Percentiles rank a stretch among this genome's conserved stretches.
Evolutionary conservation across 2,329 filamentous ascomycete species (phyloP).

Genomic region (Ceratocystis eucalypticola): DNA sequence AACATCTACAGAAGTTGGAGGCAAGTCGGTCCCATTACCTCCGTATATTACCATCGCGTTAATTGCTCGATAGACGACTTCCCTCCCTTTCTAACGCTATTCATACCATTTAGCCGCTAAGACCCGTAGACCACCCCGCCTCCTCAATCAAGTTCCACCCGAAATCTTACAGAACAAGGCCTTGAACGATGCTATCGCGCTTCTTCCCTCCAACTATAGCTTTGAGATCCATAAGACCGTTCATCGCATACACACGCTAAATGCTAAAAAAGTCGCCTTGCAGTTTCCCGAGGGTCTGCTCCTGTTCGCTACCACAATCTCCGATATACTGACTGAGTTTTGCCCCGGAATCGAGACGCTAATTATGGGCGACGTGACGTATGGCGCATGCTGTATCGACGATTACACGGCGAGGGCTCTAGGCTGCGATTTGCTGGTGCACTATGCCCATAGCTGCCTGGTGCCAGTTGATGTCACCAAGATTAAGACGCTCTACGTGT

Average conservation of each 20-base stretch:
- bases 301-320: slow-evolving; percentile 92
- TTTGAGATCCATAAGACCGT: slow-evolving; percentile 99
- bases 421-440: slow-evolving; percentile 84
- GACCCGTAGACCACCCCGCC: slow-evolving; percentile 57
- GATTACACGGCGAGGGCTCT: slow-evolving; percentile 92
- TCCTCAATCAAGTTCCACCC: slow-evolving; percentile 81
- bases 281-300: slow-evolving; percentile 94
- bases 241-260: slow-evolving; percentile 71
- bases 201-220: slow-evolving; percentile 91
- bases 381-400: slow-evolving; percentile 96
- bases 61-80: too few species aligned
- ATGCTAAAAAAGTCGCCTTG: slow-evolving; percentile 73
- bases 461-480: slow-evolving; percentile 93
- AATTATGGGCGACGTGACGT: slow-evolving; percentile 99
- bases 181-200: slow-evolving; percentile 72
- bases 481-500: slow-evolving; percentile 95
- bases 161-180: slow-evolving; percentile 75
- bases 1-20: slow-evolving; percentile 16
- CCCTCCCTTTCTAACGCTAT: too few species aligned
- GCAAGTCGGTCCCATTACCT: slow-evolving; percentile 1
- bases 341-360: slow-evolving; percentile 82
- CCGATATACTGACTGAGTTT: slow-evolving; percentile 89
- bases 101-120: slow-evolving; percentile 44
- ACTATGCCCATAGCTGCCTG: slow-evolving; percentile 93
- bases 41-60: too few species aligned